Evolutionary conservation across 73 alveolate species (phyloP).

Genomic region (Durusdinium trenchii): DNA sequence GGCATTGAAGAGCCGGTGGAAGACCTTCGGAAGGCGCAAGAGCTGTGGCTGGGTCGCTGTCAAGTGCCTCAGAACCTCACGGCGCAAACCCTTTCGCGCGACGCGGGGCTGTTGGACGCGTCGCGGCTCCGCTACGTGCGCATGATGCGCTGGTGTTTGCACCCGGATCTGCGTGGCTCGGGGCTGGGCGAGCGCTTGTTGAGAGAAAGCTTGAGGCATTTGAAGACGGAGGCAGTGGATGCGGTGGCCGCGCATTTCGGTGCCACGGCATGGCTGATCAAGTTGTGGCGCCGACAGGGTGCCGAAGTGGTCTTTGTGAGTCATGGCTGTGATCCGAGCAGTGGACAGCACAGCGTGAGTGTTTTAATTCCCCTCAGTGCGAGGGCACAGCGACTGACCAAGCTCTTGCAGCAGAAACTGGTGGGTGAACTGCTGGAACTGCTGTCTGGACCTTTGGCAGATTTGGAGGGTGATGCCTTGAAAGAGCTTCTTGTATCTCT

Average conservation of each 20-base stretch:
- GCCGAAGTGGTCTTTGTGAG: slow-evolving; percentile 46
- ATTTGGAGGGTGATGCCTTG: slow-evolving; percentile 44
- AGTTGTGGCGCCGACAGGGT: slow-evolving; percentile 58
- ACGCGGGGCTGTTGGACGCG: slow-evolving; percentile 76
- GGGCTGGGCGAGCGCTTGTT: slow-evolving; percentile 79
- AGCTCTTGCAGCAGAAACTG: slow-evolving; percentile 14
- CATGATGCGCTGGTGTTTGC: slow-evolving; percentile 81
- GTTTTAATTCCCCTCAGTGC: slow-evolving; percentile 29
- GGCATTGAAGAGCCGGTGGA: slow-evolving; percentile 78
- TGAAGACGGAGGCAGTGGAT: slow-evolving; percentile 33
- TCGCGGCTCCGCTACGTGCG: slow-evolving; percentile 54
- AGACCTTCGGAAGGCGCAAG: background rate
- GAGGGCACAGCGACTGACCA: background rate
- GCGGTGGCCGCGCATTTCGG: slow-evolving; percentile 87
- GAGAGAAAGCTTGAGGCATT: slow-evolving; percentile 23
- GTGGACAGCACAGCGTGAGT: slow-evolving; percentile 86
- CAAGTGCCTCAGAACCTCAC: slow-evolving; percentile 50
- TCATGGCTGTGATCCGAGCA: slow-evolving; percentile 88
- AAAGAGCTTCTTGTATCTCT: slow-evolving; percentile 34
- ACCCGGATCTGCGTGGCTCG: slow-evolving; percentile 36
- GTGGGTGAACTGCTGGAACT: background rate
- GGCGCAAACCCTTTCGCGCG: slow-evolving; percentile 72
- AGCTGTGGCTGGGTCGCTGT: slow-evolving; percentile 70
- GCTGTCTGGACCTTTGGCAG: slow-evolving; percentile 50
- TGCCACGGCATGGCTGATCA: slow-evolving; percentile 75